Conservation (phyloP, 345 rosid genomes). For the Odontarrhena argentea region DNA sequence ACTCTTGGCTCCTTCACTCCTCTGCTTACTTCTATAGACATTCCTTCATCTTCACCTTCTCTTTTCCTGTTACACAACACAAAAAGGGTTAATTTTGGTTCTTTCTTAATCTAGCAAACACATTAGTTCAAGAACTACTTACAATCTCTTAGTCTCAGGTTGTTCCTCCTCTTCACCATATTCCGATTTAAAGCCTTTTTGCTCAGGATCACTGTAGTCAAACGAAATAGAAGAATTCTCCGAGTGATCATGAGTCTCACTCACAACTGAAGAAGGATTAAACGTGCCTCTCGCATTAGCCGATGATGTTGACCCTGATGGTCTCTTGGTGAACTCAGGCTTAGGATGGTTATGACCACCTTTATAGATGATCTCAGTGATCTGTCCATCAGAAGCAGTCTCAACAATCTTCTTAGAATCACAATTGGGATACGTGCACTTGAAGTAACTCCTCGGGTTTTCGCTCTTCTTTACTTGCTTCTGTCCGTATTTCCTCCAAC, state of each 20-base stretch:
- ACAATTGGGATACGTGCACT: constrained; percentile 87
- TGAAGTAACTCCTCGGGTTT: constrained; percentile 95
- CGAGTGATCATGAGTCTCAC: constrained; percentile 57
- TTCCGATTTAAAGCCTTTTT: constrained; percentile 60
- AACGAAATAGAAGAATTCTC: constrained; percentile 82
- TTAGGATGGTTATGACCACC: constrained; percentile 94
- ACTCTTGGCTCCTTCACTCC: constrained; percentile 95
- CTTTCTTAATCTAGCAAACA: too few relatives aligned
- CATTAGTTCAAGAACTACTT: constrained; percentile 37
- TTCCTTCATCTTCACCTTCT: constrained; percentile 77
- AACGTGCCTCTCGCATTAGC: constrained; percentile 43
- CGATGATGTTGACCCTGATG: constrained; percentile 50
- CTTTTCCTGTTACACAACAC: constrained; percentile 54
- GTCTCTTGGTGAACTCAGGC: constrained; percentile 81
- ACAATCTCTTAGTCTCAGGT: constrained; percentile 84
- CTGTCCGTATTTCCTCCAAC: constrained; percentile 97
- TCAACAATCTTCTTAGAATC: constrained; percentile 95
- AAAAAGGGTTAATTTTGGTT: constrained; percentile 14
- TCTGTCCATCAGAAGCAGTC: constrained; percentile 81
- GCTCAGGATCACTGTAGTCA: constrained; percentile 73
- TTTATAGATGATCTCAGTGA: constrained; percentile 94
- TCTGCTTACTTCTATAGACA: constrained; percentile 75
- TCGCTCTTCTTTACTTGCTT: constrained; percentile 96
- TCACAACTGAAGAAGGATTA: constrained; percentile 35
- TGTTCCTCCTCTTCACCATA: constrained; percentile 72